Evolutionary conservation across 331 rosid genomes (phyloP).

Genomic region (Ulmus americana): DNA sequence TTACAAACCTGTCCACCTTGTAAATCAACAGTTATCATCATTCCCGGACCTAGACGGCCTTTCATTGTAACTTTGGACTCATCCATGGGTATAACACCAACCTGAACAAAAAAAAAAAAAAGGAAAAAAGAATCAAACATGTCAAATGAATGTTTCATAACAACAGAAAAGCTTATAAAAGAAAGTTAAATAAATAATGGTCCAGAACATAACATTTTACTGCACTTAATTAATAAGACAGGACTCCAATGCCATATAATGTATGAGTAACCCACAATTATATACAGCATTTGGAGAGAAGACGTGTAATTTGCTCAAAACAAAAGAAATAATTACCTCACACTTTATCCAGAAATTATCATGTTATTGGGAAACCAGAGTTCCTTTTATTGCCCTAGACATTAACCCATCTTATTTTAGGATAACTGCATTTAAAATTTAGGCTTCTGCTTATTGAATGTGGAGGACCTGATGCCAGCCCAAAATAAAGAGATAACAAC

Average conservation of each 20-base stretch:
- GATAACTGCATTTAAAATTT: neutral
- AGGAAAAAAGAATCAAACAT: constrained; percentile 10
- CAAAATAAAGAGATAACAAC: neutral
- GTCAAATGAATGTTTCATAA: neutral
- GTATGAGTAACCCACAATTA: neutral
- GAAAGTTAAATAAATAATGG: neutral
- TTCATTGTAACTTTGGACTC: constrained; percentile 88
- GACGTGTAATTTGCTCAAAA: neutral
- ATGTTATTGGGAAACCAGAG: neutral
- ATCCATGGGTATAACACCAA: constrained; percentile 89
- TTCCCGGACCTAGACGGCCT: constrained; percentile 99
- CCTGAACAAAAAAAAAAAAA: constrained; percentile 44
- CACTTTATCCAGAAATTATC: neutral
- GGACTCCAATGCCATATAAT: neutral
- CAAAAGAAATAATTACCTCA: neutral
- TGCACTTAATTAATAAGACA: neutral
- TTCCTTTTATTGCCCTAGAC: neutral
- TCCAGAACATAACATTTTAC: neutral
- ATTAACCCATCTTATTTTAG: neutral
- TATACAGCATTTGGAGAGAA: neutral
- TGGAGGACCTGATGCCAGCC: neutral
- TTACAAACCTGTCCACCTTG: constrained; percentile 72
- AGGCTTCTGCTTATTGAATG: too few species aligned
- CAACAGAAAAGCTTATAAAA: neutral
- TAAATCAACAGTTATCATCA: constrained; percentile 97